Conservation (phyloP, 495 filamentous ascomycete species). For the Aspergillus avenaceus region DNA sequence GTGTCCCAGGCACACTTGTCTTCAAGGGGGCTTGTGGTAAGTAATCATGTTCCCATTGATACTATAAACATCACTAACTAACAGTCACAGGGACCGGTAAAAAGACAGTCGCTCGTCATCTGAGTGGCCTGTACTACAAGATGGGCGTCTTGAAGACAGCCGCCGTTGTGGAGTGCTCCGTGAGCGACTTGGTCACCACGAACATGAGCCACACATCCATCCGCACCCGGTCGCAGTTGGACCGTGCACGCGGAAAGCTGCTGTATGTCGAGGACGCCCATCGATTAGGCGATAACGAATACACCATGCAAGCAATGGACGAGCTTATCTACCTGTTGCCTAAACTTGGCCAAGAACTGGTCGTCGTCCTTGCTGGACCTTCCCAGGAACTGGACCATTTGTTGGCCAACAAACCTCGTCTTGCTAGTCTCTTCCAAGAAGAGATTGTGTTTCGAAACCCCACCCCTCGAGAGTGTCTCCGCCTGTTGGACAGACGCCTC, state of each 20-base stretch:
- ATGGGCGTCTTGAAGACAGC: conserved; percentile 37
- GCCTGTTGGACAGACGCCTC: conserved; percentile 32
- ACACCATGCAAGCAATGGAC: conserved; percentile 56
- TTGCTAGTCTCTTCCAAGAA: conserved; percentile 57
- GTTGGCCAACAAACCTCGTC: conserved; percentile 54
- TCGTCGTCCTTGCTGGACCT: conserved; percentile 66
- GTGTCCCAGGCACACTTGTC: conserved; percentile 10
- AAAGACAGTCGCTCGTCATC: conserved; percentile 38
- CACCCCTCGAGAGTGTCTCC: conserved; percentile 39
- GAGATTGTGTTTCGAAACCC: conserved; percentile 48
- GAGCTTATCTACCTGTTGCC: conserved; percentile 55
- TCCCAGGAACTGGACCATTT: conserved; percentile 60
- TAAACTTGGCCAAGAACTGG: conserved; percentile 50
- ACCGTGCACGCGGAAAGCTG: conserved; percentile 57
- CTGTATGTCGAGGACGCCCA: conserved; percentile 70
- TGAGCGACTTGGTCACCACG: conserved; percentile 32
- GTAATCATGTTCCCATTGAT: neutral
- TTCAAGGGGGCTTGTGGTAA: conserved; percentile 18
- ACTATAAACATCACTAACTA: neutral
- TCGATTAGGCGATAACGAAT: conserved; percentile 47
- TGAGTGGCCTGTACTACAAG: conserved; percentile 18
- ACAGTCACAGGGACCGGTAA: conserved; percentile 39
- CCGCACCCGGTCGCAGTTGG: conserved; percentile 55
- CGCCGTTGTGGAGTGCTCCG: conserved; percentile 36
- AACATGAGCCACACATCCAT: conserved; percentile 59